Base-by-base conservation (phyloP, 2,329 filamentous ascomycete genomes). In the Pezicula radicicola region DNA sequence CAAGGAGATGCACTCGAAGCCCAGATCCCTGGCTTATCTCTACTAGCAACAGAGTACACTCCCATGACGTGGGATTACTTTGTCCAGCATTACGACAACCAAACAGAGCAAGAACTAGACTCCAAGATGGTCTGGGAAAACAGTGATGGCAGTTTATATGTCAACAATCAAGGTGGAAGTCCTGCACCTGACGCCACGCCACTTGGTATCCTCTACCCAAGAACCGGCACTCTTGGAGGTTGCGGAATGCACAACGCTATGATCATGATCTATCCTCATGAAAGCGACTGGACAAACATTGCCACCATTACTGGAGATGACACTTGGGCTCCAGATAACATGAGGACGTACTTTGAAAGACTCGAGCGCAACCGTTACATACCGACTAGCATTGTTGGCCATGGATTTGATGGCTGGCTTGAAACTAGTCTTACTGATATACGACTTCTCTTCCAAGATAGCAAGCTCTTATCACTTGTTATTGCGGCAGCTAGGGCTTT, bases 31-130 rank as follows among this genome's bases (percentile, higher is more conserved):
- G 75, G 73, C 3, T 70, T 76, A 55, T 70, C 72, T 49, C 68
- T 70, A 16, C 66, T 70, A 41, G 71, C 72, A 9, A 76, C 72
- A n/a, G 72, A 79, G 59, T 73, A 80, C 55, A 63, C 66, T 27
- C 69, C 68, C 9, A 70, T 77, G 63, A 64, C 67, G 50, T 81
- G 79, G 79, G 76, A 80, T 64, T 81, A 76, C 44, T 62, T 57
- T 33, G 60, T 61, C 18, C 52, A 60, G 18, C 53, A 57, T 41
- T 49, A 52, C 49, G 39, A 40, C 37, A 55, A 55, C 43, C 15
- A 43, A 16, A 49, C 50, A n/a, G 36, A 37, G 30, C 54, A 54
- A 39, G 41, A 49, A 33, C 49, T 54, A 19, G 56, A 61, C 36
- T 42, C 54, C 1, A 59, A 62, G 37, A 46, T 62, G 48, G 54